Percentiles rank a stretch among this genome's conserved stretches.
These are phyloP conservation scores for Beauveria brongniartii DNA, from an alignment of 2,329 filamentous ascomycete genomes.

Conservation along the genomic window DNA sequence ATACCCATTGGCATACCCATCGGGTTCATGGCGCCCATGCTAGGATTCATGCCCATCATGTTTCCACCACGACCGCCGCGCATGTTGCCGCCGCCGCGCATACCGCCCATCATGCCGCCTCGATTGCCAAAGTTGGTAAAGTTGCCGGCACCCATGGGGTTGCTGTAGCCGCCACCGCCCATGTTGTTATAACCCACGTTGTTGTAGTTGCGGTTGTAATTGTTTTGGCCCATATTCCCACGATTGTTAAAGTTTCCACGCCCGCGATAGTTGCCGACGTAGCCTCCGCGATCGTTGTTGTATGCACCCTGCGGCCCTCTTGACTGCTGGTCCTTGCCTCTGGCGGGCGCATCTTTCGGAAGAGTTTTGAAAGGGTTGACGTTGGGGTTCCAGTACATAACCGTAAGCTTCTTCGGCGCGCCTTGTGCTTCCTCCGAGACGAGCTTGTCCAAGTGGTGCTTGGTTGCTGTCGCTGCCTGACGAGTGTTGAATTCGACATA, in stretches of 20 bases:
- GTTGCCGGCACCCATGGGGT: slow-evolving; percentile 45
- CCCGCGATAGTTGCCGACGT: slow-evolving; percentile 42
- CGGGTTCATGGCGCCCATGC: slow-evolving; percentile 19
- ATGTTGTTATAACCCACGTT: slow-evolving; percentile 32
- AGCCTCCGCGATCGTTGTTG: slow-evolving; percentile 40
- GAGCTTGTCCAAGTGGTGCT: slow-evolving; percentile 68
- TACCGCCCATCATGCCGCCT: slow-evolving; percentile 39
- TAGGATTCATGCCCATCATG: slow-evolving; percentile 40
- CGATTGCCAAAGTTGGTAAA: slow-evolving; percentile 42
- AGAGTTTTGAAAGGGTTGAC: slow-evolving; percentile 85
- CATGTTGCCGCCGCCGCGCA: slow-evolving; percentile 42
- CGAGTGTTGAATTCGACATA: slow-evolving; percentile 79
- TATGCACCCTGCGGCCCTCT: slow-evolving; percentile 41
- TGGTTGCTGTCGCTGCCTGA: slow-evolving; percentile 78
- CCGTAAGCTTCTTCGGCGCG: slow-evolving; percentile 61
- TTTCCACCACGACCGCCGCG: slow-evolving; percentile 42
- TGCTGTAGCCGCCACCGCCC: slow-evolving; percentile 38
- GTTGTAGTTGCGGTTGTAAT: slow-evolving; percentile 37
- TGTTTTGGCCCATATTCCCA: slow-evolving; percentile 39
- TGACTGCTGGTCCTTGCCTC: slow-evolving; percentile 54
- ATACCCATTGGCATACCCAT: slow-evolving; percentile 36
- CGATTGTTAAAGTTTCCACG: slow-evolving; percentile 42
- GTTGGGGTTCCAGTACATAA: slow-evolving; percentile 61
- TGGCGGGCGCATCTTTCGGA: slow-evolving; percentile 71
- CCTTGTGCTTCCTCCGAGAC: slow-evolving; percentile 41